phyloP scores from a whole-genome alignment of 805 yeast species.

The Candida coleopterorum region DNA sequence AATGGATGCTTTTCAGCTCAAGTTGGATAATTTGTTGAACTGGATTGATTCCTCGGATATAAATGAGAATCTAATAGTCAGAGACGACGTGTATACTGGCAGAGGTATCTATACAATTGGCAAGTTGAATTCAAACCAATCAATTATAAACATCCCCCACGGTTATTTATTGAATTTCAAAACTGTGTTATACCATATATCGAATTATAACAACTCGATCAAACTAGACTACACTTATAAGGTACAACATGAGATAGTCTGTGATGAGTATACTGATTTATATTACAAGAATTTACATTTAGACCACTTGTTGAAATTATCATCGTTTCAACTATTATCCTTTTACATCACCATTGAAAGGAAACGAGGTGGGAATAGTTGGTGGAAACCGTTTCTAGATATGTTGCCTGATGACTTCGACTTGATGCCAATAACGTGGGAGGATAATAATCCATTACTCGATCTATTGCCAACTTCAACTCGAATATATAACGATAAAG shows the following conservation, averaged over 20 bases:
- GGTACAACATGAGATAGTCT: conserved; percentile 15
- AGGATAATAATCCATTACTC: conserved; percentile 36
- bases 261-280: conserved; percentile 23
- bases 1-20: conserved; percentile 10
- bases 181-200: conserved; percentile 39
- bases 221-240: too few relatives aligned
- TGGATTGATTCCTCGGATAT: conserved; percentile 27
- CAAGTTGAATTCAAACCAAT: conserved; percentile 35
- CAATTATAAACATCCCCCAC: conserved; percentile 53
- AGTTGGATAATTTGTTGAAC: conserved; percentile 16
- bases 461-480: conserved; percentile 44
- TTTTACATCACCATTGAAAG: conserved; percentile 46
- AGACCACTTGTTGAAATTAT: conserved; percentile 35
- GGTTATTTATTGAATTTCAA: conserved; percentile 54
- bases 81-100: conserved; percentile 43
- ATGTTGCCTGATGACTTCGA: conserved; percentile 62
- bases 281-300: conserved; percentile 24
- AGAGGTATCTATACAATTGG: conserved; percentile 53
- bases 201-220: conserved; percentile 35
- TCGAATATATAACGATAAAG: conserved; percentile 33
- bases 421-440: conserved; percentile 64
- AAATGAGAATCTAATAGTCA: conserved; percentile 27
- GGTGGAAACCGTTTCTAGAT: conserved; percentile 66
- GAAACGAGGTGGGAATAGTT: conserved; percentile 36
- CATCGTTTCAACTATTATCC: conserved; percentile 58